A percentile compares a stretch with the other conserved stretches of the same genome.
phyloP scores from a whole-genome alignment of 306 rosid genomes.

The Acacia confusa region DNA sequence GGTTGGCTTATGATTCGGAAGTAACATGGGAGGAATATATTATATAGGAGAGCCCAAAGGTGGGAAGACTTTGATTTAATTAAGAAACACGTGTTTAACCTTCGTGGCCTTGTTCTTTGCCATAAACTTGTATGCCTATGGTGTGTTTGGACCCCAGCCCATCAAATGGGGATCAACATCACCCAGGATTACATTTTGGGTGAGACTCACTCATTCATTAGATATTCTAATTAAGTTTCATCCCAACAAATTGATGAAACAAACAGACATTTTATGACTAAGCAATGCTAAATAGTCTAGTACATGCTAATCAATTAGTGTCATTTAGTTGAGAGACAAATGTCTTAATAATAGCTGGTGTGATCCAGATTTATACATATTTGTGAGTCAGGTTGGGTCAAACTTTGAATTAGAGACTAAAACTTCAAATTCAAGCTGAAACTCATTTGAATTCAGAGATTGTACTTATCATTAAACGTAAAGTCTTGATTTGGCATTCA shows the following conservation, averaged over 20 bases:
- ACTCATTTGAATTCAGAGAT: neutral
- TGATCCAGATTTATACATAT: neutral
- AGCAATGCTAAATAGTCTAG: neutral
- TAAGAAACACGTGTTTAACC: conserved; percentile 37
- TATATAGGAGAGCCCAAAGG: conserved; percentile 51
- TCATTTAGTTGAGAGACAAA: neutral
- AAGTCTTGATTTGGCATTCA: neutral
- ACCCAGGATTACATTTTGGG: conserved; percentile 2
- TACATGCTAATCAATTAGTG: neutral
- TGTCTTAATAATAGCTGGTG: neutral
- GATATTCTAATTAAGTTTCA: neutral
- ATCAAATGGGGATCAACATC: conserved; percentile 26
- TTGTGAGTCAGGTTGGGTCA: neutral
- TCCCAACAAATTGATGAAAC: neutral
- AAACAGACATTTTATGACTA: neutral
- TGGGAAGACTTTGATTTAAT: conserved; percentile 17
- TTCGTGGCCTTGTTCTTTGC: conserved; percentile 46
- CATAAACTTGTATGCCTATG: conserved; percentile 47
- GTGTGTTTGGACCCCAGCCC: conserved; percentile 29
- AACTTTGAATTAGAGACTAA: neutral
- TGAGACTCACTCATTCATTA: neutral
- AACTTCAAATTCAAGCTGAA: neutral
- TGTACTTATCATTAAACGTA: neutral
- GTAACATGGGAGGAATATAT: conserved; percentile 59
- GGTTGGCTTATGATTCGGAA: conserved; percentile 61